phyloP scores from a whole-genome alignment of 1,284 basidiomycete genomes.

The Psilocybe mexicana region DNA sequence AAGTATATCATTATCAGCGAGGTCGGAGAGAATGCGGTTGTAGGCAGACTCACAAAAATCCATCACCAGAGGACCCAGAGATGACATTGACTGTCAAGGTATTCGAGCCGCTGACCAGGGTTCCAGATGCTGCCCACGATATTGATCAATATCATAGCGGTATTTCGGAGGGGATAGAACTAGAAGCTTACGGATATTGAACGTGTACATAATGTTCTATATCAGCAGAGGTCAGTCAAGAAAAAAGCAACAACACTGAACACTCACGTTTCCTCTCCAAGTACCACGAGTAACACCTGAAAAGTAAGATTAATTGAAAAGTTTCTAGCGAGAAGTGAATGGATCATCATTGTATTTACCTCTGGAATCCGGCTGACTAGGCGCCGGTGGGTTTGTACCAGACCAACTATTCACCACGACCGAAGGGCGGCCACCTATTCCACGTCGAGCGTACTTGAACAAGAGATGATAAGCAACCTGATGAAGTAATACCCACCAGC shows the following conservation, averaged over 20 bases:
- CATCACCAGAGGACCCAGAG: slow-evolving; percentile 34
- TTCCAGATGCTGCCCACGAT: slow-evolving; percentile 26
- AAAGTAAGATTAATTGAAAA: background rate
- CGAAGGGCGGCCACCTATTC: slow-evolving; percentile 32
- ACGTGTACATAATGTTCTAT: slow-evolving; percentile 35
- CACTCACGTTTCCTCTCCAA: slow-evolving; percentile 35
- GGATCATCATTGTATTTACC: slow-evolving; percentile 13
- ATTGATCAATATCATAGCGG: background rate
- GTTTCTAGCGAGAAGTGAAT: background rate
- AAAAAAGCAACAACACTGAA: background rate
- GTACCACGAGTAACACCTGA: slow-evolving; percentile 32
- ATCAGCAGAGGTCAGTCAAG: background rate
- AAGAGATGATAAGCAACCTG: background rate
- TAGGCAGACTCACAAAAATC: slow-evolving; percentile 28
- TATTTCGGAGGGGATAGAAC: background rate
- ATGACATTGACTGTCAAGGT: slow-evolving; percentile 32
- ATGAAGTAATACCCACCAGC: slow-evolving; percentile 25
- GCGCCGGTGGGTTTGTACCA: slow-evolving; percentile 29
- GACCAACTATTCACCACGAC: slow-evolving; percentile 32
- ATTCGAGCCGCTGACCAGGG: slow-evolving; percentile 30
- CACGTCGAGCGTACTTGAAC: background rate
- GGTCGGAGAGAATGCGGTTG: too few relatives aligned
- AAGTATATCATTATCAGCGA: background rate
- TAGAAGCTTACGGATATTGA: slow-evolving; percentile 31
- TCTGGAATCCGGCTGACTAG: slow-evolving; percentile 32